phyloP scores from a whole-genome alignment of 2,329 filamentous ascomycete species.

The Diplodia scrobiculata region DNA sequence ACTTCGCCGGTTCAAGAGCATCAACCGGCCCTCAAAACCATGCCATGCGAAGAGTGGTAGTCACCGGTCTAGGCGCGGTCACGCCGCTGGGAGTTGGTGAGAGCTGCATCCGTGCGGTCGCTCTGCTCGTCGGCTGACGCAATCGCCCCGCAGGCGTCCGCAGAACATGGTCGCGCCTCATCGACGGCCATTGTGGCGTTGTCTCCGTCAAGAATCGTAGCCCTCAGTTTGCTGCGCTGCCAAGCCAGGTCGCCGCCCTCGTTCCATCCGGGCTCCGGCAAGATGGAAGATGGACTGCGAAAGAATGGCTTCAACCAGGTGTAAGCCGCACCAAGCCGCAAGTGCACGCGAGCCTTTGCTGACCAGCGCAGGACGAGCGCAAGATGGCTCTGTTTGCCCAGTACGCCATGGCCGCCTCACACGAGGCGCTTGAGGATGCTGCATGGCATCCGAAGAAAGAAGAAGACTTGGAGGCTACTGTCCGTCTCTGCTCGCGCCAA shows the following conservation, averaged over 20 bases:
- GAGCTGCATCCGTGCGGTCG: slow-evolving; percentile 30
- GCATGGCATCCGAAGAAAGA: slow-evolving; percentile 67
- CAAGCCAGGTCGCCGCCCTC: slow-evolving; percentile 81
- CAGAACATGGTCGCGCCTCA: slow-evolving; percentile 76
- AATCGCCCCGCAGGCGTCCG: slow-evolving; percentile 58
- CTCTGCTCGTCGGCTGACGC: neutral
- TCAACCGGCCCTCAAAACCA: slow-evolving; percentile 19
- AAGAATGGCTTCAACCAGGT: slow-evolving; percentile 49
- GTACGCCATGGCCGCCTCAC: slow-evolving; percentile 82
- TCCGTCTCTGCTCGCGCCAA: slow-evolving; percentile 41
- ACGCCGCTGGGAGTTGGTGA: slow-evolving; percentile 75
- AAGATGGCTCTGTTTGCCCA: slow-evolving; percentile 91
- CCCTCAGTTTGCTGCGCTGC: slow-evolving; percentile 68
- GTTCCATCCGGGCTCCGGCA: slow-evolving; percentile 63
- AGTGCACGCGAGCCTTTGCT: slow-evolving; percentile 36
- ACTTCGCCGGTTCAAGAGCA: slow-evolving; percentile 12
- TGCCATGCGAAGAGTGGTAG: slow-evolving; percentile 52
- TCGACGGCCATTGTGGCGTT: slow-evolving; percentile 79
- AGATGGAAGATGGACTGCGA: slow-evolving; percentile 51
- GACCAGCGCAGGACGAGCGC: slow-evolving; percentile 63
- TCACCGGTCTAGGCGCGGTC: slow-evolving; percentile 54
- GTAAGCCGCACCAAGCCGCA: slow-evolving; percentile 34
- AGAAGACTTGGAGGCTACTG: slow-evolving; percentile 69
- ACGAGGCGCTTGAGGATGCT: slow-evolving; percentile 83
- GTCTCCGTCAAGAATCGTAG: slow-evolving; percentile 68